These are phyloP conservation scores for Xylaria sp. DNA, from an alignment of 2,329 filamentous ascomycete species.

Conservation along the genomic window DNA sequence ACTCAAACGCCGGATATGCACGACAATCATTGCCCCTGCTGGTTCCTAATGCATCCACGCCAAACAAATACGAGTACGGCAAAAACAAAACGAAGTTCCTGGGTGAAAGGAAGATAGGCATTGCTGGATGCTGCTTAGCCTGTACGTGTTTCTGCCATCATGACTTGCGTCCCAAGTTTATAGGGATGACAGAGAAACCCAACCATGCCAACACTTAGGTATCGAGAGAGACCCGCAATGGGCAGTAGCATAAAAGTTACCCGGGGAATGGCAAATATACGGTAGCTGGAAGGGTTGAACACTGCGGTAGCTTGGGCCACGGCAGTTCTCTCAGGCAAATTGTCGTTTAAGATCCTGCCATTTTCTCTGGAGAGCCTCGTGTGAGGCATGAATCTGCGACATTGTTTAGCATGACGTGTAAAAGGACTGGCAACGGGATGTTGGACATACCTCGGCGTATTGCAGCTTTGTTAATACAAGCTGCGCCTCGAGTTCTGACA, in stretches of 20 bases:
- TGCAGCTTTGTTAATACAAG: slow-evolving; percentile 91
- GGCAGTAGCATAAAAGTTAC: neutral
- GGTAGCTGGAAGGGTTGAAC: neutral
- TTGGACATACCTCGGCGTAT: slow-evolving; percentile 78
- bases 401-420: slow-evolving; percentile 6
- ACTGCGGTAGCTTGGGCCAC: neutral
- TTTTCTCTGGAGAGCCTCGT: slow-evolving; percentile 69
- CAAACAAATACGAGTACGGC: slow-evolving; percentile 8
- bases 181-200: neutral
- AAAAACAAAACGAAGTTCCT: slow-evolving; percentile 6
- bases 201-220: neutral
- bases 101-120: neutral
- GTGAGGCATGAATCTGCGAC: slow-evolving; percentile 60
- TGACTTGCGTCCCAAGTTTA: neutral
- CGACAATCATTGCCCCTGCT: slow-evolving; percentile 11
- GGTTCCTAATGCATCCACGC: slow-evolving; percentile 14
- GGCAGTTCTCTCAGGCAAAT: slow-evolving; percentile 38
- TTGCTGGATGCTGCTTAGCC: slow-evolving; percentile 8
- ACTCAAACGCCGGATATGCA: slow-evolving; percentile 15
- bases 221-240: neutral
- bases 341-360: slow-evolving; percentile 68
- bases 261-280: neutral
- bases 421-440: neutral
- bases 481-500: slow-evolving; percentile 86
- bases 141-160: slow-evolving; percentile 2